Percentiles rank a stretch among this genome's conserved stretches.
Evolutionary conservation across 148 eudicot genomes (phyloP).

Genomic region (Persicaria maculosa): DNA sequence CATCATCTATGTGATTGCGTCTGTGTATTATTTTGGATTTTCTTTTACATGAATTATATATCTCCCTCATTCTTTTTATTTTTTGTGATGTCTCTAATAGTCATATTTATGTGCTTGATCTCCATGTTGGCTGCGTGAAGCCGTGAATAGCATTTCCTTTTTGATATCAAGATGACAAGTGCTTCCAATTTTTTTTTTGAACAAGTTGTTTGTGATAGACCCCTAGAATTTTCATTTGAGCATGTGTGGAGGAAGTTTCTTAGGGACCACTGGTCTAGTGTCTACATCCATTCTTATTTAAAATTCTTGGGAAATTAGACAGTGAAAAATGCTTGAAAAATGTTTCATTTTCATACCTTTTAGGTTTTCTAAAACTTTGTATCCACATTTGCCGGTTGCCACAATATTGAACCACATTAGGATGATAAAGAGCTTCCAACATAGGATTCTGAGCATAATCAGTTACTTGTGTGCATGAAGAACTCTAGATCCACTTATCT

Average conservation of each 20-base stretch:
- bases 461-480: not conserved
- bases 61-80: conserved; percentile 9
- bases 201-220: not conserved
- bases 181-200: not conserved
- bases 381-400: not conserved
- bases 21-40: not conserved
- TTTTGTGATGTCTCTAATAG: not conserved
- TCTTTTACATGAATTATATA: not conserved
- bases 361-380: not conserved
- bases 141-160: not conserved
- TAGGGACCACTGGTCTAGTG: not conserved
- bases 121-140: not conserved
- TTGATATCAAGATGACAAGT: not conserved
- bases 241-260: not conserved
- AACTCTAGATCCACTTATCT: not conserved
- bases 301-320: not conserved
- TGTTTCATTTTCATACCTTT: not conserved
- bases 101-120: not conserved
- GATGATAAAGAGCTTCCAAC: not conserved
- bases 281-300: not conserved
- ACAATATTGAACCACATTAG: not conserved
- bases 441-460: not conserved
- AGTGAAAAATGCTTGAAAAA: not conserved
- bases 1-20: not conserved
- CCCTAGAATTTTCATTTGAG: not conserved